These are phyloP conservation scores for Phylloporus sp. DNA, from an alignment of 768 basidiomycete genomes.

Conservation along the genomic window DNA sequence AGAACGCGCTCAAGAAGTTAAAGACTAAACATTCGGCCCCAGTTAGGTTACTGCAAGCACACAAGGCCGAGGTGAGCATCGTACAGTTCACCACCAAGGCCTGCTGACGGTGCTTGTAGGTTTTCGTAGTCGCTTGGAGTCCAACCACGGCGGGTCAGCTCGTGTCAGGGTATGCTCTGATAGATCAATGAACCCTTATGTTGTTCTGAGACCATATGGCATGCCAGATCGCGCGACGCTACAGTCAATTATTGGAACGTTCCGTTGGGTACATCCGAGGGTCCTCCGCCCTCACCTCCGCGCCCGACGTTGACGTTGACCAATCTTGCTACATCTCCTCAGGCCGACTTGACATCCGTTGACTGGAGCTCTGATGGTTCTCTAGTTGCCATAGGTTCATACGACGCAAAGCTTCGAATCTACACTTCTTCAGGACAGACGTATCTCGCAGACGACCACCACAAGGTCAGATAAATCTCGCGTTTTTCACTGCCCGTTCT, in stretches of 20 bases:
- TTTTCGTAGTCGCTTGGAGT: constrained; percentile 80
- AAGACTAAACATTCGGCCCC: constrained; percentile 38
- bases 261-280: constrained; percentile 35
- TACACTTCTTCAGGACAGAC: constrained; percentile 55
- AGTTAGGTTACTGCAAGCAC: constrained; percentile 46
- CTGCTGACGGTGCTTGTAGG: constrained; percentile 38
- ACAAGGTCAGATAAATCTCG: constrained; percentile 46
- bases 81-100: constrained; percentile 13
- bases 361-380: constrained; percentile 75
- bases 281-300: constrained; percentile 10
- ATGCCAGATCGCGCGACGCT: constrained; percentile 66
- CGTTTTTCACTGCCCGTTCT: constrained; percentile 5
- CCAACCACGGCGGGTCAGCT: constrained; percentile 54
- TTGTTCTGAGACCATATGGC: constrained; percentile 4
- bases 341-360: constrained; percentile 66
- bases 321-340: constrained; percentile 43
- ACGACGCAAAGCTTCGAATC: constrained; percentile 67
- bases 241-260: constrained; percentile 70
- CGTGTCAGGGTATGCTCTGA: constrained; percentile 60
- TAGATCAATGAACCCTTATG: background rate
- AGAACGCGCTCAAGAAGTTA: constrained; percentile 27
- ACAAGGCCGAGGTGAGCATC: constrained; percentile 51
- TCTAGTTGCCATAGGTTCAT: constrained; percentile 72
- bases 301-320: constrained; percentile 42
- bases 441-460: constrained; percentile 59